Conservation (phyloP, 108 stramenopile species). For the Cyclotella choctawhatcheeana region DNA sequence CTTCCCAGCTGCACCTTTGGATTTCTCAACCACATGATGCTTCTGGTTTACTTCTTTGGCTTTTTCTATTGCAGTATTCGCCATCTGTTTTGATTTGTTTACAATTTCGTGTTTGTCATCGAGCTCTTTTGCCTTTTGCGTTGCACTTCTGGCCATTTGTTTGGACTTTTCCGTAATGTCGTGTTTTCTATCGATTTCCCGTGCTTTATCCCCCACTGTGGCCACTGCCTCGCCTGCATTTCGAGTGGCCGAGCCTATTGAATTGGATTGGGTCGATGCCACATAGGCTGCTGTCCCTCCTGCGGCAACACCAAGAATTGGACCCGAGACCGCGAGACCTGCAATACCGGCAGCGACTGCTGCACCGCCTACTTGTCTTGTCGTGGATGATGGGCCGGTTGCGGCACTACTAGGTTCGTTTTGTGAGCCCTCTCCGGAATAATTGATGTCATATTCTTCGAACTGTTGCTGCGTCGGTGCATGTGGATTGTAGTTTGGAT, state of each 20-base stretch:
- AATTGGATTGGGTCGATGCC: conserved; percentile 48
- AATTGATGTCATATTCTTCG: conserved; percentile 5
- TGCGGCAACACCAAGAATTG: conserved; percentile 62
- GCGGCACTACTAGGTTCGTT: not conserved
- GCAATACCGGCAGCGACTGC: conserved; percentile 63
- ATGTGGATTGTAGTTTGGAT: conserved; percentile 5
- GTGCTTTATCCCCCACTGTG: conserved; percentile 51
- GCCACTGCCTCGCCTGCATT: conserved; percentile 65
- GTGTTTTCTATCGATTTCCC: conserved; percentile 44
- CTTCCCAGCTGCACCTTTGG: conserved; percentile 52
- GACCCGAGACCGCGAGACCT: conserved; percentile 68
- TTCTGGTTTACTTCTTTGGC: conserved; percentile 66
- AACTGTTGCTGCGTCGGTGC: not conserved
- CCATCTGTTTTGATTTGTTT: conserved; percentile 38
- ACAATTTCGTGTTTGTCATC: conserved; percentile 67
- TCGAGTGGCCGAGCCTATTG: conserved; percentile 60
- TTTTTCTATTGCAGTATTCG: conserved; percentile 10
- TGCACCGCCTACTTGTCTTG: conserved; percentile 36
- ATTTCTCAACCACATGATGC: conserved; percentile 73
- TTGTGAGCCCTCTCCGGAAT: not conserved
- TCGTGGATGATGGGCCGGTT: conserved; percentile 8
- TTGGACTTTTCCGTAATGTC: conserved; percentile 21
- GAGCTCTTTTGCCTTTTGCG: conserved; percentile 51
- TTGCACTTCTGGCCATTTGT: conserved; percentile 20
- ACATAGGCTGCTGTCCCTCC: conserved; percentile 64